Evolutionary conservation across 129 eudicot species (phyloP), one percentile per base, ranked within the genome.

Genomic region (Arctium lappa): DNA sequence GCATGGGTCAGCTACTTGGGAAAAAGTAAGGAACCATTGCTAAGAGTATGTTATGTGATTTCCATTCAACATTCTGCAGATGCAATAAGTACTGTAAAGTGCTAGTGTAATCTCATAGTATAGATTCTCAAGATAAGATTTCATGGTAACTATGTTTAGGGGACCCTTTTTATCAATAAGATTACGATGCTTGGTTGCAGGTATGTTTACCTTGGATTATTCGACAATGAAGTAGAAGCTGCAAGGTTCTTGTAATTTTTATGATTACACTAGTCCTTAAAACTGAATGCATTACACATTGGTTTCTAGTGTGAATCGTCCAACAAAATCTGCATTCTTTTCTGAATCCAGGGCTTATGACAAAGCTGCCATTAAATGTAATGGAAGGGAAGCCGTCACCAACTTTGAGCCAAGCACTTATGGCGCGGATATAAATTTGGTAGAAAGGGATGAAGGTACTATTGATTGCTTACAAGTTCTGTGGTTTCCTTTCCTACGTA

Each of bases 201-300:
- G 95, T 89, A 89, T 93, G 88, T 88, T 75, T 91, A 93, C 86
- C 98, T 93, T 82, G 96, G 97, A 80, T 89, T 91, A 88, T 91
- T 88, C 86, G 87, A 93, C 86, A 91, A 74, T 69, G 91, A 93
- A 89, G 87, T 81, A 89, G 92, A 93, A 81, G 98, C 97, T 82
- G 98, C 98, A 88, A 91, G 97, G 94, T 93, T 88, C 81, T 87
- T 81, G 39, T 80, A 66, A 88, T 83, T 75, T 85, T 75, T 68
- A 81, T 36, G 83, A 83, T 77, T 69, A 83, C 42, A 76, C 27
- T 9, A 83, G 75, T 72, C 50, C 33, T 72, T 73, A 22, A 13
- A 72, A 81, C 69, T 7, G 72, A 76, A 40, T 74, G 86, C 82
- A 60, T 76, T 70, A 44, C 6, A 74, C 36, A 74, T 79, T 65